Percentiles rank a stretch among this genome's conserved stretches.
Evolutionary conservation across 176 grass and related monocot genomes (phyloP).

Genomic region (Triticum turgidum): DNA sequence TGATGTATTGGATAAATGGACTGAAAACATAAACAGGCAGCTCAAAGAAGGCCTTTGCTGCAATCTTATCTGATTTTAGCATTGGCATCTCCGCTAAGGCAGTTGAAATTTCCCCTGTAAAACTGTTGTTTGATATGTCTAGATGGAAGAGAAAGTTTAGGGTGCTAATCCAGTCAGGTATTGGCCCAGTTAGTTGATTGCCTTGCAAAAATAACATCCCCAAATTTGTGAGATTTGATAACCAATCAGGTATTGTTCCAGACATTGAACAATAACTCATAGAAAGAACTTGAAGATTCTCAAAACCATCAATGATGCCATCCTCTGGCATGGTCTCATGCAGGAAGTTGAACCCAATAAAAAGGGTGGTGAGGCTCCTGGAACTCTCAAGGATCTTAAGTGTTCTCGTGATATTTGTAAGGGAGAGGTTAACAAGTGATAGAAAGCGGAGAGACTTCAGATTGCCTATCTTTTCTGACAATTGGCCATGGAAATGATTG

Average conservation of each 20-base stretch:
- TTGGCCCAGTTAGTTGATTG: slow-evolving; percentile 24
- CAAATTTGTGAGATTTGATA: slow-evolving; percentile 35
- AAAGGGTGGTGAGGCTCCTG: slow-evolving; percentile 8
- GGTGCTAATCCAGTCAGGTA: slow-evolving; percentile 23
- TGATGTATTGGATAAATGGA: neutral
- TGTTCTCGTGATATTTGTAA: slow-evolving; percentile 32
- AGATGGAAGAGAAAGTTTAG: slow-evolving; percentile 15
- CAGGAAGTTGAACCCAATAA: neutral
- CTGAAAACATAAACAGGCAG: slow-evolving; percentile 8
- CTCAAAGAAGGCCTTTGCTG: neutral
- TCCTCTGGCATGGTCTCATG: slow-evolving; percentile 21
- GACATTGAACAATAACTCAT: neutral
- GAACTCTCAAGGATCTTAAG: slow-evolving; percentile 14
- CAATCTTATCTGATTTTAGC: neutral
- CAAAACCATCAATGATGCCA: slow-evolving; percentile 16
- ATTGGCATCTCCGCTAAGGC: slow-evolving; percentile 23
- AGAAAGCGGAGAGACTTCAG: slow-evolving; percentile 21
- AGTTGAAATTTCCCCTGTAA: slow-evolving; percentile 29
- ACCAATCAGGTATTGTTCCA: slow-evolving; percentile 34
- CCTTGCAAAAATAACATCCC: neutral
- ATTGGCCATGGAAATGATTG: slow-evolving; percentile 25
- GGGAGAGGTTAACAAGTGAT: neutral
- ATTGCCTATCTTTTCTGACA: slow-evolving; percentile 15
- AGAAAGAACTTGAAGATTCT: slow-evolving; percentile 28
- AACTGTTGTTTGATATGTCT: slow-evolving; percentile 30